Conservation (phyloP, 2,329 filamentous ascomycete genomes). For the Aspergillus chevalieri region DNA sequence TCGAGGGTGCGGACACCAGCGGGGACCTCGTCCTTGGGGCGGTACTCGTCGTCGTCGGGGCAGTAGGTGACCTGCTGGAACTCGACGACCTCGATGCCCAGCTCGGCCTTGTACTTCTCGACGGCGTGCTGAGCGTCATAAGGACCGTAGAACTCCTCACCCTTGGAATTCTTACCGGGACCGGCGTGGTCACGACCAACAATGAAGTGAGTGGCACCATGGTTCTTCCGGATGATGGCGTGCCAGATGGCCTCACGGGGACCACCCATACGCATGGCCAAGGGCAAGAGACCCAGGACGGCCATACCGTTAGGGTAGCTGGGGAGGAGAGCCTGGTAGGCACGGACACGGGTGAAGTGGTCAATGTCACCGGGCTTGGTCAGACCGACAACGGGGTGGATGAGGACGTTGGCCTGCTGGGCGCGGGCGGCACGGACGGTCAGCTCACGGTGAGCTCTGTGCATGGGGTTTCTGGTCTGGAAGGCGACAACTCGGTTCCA, state of each 20-base stretch:
- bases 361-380: conserved; percentile 99
- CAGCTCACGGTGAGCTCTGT: conserved; percentile 94
- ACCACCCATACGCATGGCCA: conserved; percentile 99
- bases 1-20: conserved; percentile 78
- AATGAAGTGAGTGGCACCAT: conserved; percentile 98
- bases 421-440: conserved; percentile 93
- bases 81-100: conserved; percentile 96
- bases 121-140: conserved; percentile 96
- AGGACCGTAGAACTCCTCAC: conserved; percentile 93
- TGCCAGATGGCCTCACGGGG: conserved; percentile 99
- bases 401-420: conserved; percentile 96
- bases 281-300: conserved; percentile 83
- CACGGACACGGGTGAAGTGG: conserved; percentile 97
- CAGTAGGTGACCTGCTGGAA: conserved; percentile 99
- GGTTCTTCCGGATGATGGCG: conserved; percentile 99
- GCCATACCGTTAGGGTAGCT: conserved; percentile 99
- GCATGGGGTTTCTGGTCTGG: conserved; percentile 99
- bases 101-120: conserved; percentile 92
- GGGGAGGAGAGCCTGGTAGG: conserved; percentile 94
- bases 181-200: conserved; percentile 97
- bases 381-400: conserved; percentile 95
- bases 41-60: conserved; percentile 94
- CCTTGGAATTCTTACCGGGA: conserved; percentile 96
- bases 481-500: conserved; percentile 97
- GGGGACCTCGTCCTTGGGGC: conserved; percentile 82